Evolutionary conservation across 2,329 filamentous ascomycete species (phyloP), one percentile per base, ranked within the genome.

Genomic region (Lizonia empirigonia): DNA sequence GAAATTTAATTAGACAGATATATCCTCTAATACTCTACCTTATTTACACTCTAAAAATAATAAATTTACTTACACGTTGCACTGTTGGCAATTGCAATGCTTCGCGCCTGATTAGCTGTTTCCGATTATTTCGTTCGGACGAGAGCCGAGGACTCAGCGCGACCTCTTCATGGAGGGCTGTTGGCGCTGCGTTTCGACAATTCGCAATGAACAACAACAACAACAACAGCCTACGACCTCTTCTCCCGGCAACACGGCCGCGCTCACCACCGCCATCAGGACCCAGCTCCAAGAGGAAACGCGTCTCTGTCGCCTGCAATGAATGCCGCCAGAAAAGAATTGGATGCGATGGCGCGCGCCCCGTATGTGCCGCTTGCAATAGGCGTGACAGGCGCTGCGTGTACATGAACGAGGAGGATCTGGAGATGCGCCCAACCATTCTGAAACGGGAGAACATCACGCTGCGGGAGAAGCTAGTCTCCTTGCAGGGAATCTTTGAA

Each of bases 231-330:
- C 15, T 48, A 7, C 44, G 50, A 15, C 44, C 44, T 23, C 50
- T 53, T 12, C 39, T 55, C 9, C 55, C 51, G 18, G 51, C 55
- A 33, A 52, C 51, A 10, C 49, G 36, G 16, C 55, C 44, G n/a
- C 51, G 39, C 15, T 50, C 51, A 8, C 55, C 55, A 22, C 51
- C 55, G 9, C 47, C 32, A 9, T 29, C 44, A 4, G 32, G 37
- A 2, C 38, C 38, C 13, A 48, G 32, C 13, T 44, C 41, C 20
- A 58, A 58, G 24, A 50, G 55, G 34, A 55, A 55, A 34, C 47
- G 55, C n/a, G 52, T 50, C 12, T 38, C 55, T 12, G 50, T 55
- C 22, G 55, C 55, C 16, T 58, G 55, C 40, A 53, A 58, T 37
- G 39, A 44, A 13, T 58, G 55, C 24, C 51, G 55, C 18, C 33